phyloP scores from a whole-genome alignment of 352 stramenopile genomes.

The Pythium guiyangense region DNA sequence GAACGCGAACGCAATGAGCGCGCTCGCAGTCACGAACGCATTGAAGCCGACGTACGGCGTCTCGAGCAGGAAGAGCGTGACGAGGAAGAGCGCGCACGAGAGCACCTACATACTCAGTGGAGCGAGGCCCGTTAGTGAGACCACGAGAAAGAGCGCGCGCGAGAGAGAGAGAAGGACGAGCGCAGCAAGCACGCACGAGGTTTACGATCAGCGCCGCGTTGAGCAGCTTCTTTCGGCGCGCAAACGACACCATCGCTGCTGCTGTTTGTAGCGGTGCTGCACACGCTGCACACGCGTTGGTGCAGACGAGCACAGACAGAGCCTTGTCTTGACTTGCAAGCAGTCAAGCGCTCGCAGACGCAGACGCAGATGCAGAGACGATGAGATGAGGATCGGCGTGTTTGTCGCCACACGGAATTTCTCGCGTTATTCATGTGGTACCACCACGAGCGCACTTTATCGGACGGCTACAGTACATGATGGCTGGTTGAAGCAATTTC shows the following conservation, averaged over 20 bases:
- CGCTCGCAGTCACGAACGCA: slow-evolving; percentile 47
- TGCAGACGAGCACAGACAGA: too few species aligned
- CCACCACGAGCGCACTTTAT: too few species aligned
- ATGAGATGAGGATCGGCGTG: too few species aligned
- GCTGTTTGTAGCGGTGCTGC: too few species aligned
- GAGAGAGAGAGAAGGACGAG: slow-evolving; percentile 1
- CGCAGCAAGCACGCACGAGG: slow-evolving; percentile 36
- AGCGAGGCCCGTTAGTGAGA: not conserved
- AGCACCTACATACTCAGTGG: slow-evolving; percentile 30
- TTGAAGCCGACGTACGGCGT: slow-evolving; percentile 69
- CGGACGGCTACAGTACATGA: too few species aligned
- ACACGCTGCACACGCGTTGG: too few species aligned
- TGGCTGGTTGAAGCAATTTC: too few species aligned
- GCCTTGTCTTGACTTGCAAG: not conserved
- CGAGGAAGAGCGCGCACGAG: slow-evolving; percentile 50
- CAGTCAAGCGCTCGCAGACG: not conserved
- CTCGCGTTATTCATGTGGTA: too few species aligned
- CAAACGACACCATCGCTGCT: slow-evolving; percentile 10
- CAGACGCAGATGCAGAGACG: too few species aligned
- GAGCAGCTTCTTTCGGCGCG: slow-evolving; percentile 42
- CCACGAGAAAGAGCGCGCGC: not conserved
- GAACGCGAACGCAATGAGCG: slow-evolving; percentile 72
- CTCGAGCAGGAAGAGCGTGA: slow-evolving; percentile 68
- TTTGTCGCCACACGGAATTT: too few species aligned
- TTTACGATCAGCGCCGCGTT: slow-evolving; percentile 64